These are phyloP conservation scores for Candida patagonica DNA, from an alignment of 805 yeast genomes.

Conservation along the genomic window DNA sequence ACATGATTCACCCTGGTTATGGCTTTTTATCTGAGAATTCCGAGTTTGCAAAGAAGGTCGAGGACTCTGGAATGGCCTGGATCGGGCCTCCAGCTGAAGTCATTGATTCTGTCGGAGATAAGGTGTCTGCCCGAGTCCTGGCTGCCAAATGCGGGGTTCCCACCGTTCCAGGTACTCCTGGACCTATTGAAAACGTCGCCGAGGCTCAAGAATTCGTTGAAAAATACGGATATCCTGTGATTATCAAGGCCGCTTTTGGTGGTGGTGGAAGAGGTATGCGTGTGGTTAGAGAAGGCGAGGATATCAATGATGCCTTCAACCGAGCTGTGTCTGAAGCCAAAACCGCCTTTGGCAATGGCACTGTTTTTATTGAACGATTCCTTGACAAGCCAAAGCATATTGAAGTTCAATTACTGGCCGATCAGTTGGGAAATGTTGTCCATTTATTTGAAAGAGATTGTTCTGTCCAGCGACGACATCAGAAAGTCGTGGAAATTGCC, in stretches of 20 bases:
- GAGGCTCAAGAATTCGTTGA: conserved; percentile 76
- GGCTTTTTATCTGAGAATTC: conserved; percentile 88
- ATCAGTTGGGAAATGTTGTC: conserved; percentile 85
- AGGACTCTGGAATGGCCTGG: conserved; percentile 88
- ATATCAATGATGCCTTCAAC: conserved; percentile 78
- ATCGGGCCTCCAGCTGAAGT: conserved; percentile 85
- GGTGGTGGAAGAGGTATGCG: conserved; percentile 99
- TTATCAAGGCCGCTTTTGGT: conserved; percentile 97
- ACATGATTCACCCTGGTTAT: conserved; percentile 79
- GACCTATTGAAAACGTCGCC: conserved; percentile 75
- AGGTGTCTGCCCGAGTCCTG: conserved; percentile 84
- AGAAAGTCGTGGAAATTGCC: conserved; percentile 96
- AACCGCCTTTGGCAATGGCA: conserved; percentile 96
- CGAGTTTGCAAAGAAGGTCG: conserved; percentile 87
- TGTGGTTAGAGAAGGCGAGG: conserved; percentile 95
- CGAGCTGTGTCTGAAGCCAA: conserved; percentile 93
- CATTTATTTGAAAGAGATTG: conserved; percentile 97
- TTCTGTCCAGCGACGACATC: conserved; percentile 99
- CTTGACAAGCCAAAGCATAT: conserved; percentile 94
- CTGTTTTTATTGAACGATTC: conserved; percentile 95
- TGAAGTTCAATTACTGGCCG: conserved; percentile 94
- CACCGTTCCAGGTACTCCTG: conserved; percentile 95
- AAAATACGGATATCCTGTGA: conserved; percentile 88
- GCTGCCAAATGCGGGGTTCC: conserved; percentile 82
- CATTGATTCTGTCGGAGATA: conserved; percentile 93